Evolutionary conservation across 2,329 filamentous ascomycete genomes (phyloP).

Genomic region (Pestalotiopsis sp.): DNA sequence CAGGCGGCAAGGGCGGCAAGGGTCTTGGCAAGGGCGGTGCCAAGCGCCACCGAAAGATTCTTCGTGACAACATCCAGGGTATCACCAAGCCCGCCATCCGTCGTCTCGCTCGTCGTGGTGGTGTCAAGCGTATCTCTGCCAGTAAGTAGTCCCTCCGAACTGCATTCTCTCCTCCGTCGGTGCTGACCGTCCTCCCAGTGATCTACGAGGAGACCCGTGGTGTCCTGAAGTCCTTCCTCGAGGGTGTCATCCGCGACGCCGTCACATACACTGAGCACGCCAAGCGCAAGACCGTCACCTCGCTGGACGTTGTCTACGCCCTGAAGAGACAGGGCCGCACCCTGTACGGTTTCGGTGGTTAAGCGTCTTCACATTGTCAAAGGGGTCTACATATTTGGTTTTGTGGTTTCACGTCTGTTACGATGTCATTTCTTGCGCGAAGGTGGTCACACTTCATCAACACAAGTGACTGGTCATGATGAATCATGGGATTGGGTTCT

Average conservation of each 20-base stretch:
- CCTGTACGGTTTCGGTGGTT: slow-evolving; percentile 70
- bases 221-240: slow-evolving; percentile 83
- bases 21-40: slow-evolving; percentile 97
- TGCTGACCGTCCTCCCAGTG: slow-evolving; percentile 45
- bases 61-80: slow-evolving; percentile 99
- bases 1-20: slow-evolving; percentile 78
- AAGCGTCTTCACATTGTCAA: slow-evolving; percentile 17
- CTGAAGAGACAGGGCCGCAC: slow-evolving; percentile 68
- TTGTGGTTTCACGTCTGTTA: slow-evolving; percentile 37
- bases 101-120: slow-evolving; percentile 97
- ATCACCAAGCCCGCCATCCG: slow-evolving; percentile 98
- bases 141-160: slow-evolving; percentile 55
- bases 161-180: slow-evolving; percentile 19
- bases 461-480: slow-evolving; percentile 35
- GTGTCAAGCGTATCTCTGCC: slow-evolving; percentile 99
- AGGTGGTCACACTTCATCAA: slow-evolving; percentile 26
- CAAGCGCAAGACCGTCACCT: slow-evolving; percentile 75
- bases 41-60: slow-evolving; percentile 99
- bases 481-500: slow-evolving; percentile 36
- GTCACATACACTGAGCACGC: slow-evolving; percentile 84
- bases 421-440: slow-evolving; percentile 34
- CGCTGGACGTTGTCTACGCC: slow-evolving; percentile 65
- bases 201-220: slow-evolving; percentile 84
- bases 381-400: not conserved
- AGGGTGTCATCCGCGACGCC: slow-evolving; percentile 78